Base-by-base conservation (phyloP, 768 basidiomycete genomes). In the Lentinula aciculospora region DNA sequence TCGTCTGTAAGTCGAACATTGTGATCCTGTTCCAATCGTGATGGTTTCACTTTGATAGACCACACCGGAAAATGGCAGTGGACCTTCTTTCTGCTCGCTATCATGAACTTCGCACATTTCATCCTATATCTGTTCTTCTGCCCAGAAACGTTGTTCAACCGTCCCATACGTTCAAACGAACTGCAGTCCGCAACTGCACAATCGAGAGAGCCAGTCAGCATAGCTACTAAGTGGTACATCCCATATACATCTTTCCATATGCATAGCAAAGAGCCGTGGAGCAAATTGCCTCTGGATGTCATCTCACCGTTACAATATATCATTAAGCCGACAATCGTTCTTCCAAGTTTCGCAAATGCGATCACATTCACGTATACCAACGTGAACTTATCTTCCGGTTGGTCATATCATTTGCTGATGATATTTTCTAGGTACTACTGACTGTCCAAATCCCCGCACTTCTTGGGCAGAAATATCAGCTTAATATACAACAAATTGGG, bases 401-500 rank as follows among this genome's bases (percentile, higher is more conserved):
- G 6, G 5, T 49, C 47, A 28, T 29, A 47, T 47, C n/a, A 23
- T 17, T n/a, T 9, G 17, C 23, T 27, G 13, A 47, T 9, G 1
- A 9, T 31, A 25, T 34, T 36, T 19, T 40, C 23, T n/a, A 44
- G 27, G 53, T 54, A n/a, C 37, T 54, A 7, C 37, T 54, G 21
- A 54, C 53, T 10, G 53, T 54, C n/a, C 23, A 54, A 40, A 31
- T 54, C 3, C 53, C 53, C 15, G 39, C 37, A 7, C 53, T 54
- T 10, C 42, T 54, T 54, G 53, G 34, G 12, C 17, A 25, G 15
- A 54, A 54, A 31, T 54, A 40, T 31, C 25, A 23, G n/a, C 29
- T 54, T 19, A 54, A 54, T 29, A 54, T 23, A 8, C 53, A 54
- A 54, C 53, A 54, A 39, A 25, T 54, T 21, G 53, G 53, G 12